These are phyloP conservation scores for Aspergillus intermedius DNA, from an alignment of 2,329 filamentous ascomycete species.

Conservation along the genomic window DNA sequence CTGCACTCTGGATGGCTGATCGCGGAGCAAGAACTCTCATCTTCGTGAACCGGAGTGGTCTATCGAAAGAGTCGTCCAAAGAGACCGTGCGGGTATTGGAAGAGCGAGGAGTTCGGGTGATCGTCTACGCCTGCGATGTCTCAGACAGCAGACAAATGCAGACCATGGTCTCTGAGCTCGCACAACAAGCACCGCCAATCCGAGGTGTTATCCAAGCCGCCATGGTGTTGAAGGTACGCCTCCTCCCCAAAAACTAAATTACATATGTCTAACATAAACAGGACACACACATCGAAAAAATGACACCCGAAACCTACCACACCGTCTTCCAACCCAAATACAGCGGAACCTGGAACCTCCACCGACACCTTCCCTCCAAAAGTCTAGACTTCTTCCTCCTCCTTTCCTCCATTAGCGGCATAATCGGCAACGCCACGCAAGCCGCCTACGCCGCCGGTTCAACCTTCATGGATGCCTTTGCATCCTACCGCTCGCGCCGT, in stretches of 20 bases:
- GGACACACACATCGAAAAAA: slow-evolving; percentile 30
- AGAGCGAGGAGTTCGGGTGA: slow-evolving; percentile 11
- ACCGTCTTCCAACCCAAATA: slow-evolving; percentile 29
- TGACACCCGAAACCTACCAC: slow-evolving; percentile 27
- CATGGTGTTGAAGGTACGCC: slow-evolving; percentile 19
- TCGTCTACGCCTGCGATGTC: slow-evolving; percentile 28
- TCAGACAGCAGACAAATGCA: slow-evolving; percentile 22
- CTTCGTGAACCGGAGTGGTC: slow-evolving; percentile 46
- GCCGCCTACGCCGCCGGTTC: slow-evolving; percentile 37
- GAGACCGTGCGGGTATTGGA: slow-evolving; percentile 10
- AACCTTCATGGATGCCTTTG: slow-evolving; percentile 30
- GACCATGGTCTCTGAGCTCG: slow-evolving; percentile 8
- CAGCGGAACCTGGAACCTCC: slow-evolving; percentile 23
- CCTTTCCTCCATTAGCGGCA: slow-evolving; percentile 33
- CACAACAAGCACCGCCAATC: slow-evolving; percentile 11
- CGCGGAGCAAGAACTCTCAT: slow-evolving; percentile 48
- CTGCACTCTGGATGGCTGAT: slow-evolving; percentile 38
- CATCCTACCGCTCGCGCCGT: slow-evolving; percentile 16
- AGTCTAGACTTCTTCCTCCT: slow-evolving; percentile 36
- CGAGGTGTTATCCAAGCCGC: slow-evolving; percentile 23
- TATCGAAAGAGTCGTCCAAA: slow-evolving; percentile 12
- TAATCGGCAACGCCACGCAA: slow-evolving; percentile 42
- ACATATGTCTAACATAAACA: neutral
- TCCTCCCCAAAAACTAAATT: neutral
- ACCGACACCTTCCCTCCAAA: slow-evolving; percentile 15